Evolutionary conservation across 176 grass and related monocot genomes (phyloP), one percentile per base, ranked within the genome.

Genomic region (Musa troglodytarum): DNA sequence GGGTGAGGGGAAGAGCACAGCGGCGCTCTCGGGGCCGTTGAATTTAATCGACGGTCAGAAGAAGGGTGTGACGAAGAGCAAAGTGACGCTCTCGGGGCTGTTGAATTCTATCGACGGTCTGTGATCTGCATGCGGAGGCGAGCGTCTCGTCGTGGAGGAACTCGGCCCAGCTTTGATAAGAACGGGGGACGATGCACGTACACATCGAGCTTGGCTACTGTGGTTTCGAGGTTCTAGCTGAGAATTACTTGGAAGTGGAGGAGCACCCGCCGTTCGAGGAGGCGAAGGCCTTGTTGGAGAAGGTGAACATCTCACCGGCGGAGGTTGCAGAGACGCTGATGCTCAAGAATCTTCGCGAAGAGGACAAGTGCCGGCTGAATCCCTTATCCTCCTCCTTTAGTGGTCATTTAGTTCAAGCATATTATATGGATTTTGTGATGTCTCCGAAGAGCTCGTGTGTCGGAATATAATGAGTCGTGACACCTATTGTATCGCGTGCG

Each of bases 181-280:
- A 0, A 76, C 22, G 75, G 0, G 86, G 89, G 8, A 86, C 83
- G 75, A 92, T 92, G 89, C 86, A 92, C 67, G 83, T 73, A 80
- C 89, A 92, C 71, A 89, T 92, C 50, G 83, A 92, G 86, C 86
- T 92, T 86, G 83, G 83, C 12, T 92, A 89, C 74, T 92, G 89
- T 26, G 34, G 69, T 8, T 92, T 82, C 43, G 77, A 82, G 83
- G 86, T 92, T 16, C 75, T 92, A 0, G 89, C 86, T 65, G 66
- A n/a, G 5, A 92, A 89, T 58, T 92, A 92, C 71, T 71, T 92
- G 0, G 81, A 70, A 20, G 8, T 86, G 17, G 0, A 21, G 9
- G 52, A 53, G 8, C 89, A 89, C 11, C 20, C 75, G 12, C 26
- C 81, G 4, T 92, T 88, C 53, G 53, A 13, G 0, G 63, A 70